Evolutionary conservation across 352 stramenopile genomes (phyloP).

Genomic region (Phytophthora nicotianae): DNA sequence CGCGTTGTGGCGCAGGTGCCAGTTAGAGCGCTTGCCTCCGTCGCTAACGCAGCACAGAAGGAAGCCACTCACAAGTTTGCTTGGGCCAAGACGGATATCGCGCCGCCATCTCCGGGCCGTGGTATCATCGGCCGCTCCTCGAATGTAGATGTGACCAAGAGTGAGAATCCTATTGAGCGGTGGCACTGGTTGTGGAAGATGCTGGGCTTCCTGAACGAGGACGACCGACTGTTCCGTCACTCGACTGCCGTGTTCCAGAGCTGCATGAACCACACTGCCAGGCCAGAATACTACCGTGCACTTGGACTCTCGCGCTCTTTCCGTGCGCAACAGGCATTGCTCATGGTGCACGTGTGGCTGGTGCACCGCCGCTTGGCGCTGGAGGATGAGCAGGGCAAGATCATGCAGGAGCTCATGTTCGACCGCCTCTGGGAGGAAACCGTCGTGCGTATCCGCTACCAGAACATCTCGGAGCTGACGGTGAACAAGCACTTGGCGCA

Average conservation of each 20-base stretch:
- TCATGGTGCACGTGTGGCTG: slow-evolving; percentile 97
- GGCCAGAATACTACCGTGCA: slow-evolving; percentile 73
- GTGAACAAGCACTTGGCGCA: slow-evolving; percentile 97
- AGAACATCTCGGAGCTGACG: slow-evolving; percentile 94
- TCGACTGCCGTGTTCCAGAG: slow-evolving; percentile 83
- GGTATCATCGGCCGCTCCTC: slow-evolving; percentile 70
- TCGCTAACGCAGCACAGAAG: slow-evolving; percentile 5
- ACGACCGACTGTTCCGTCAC: slow-evolving; percentile 74
- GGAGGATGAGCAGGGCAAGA: slow-evolving; percentile 76
- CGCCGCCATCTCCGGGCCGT: slow-evolving; percentile 75
- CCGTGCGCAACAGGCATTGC: slow-evolving; percentile 91
- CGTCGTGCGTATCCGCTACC: slow-evolving; percentile 90
- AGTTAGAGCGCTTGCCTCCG: slow-evolving; percentile 17
- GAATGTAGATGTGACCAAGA: slow-evolving; percentile 85
- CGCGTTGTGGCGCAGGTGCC: neutral
- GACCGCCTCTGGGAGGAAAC: slow-evolving; percentile 97
- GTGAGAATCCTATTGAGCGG: slow-evolving; percentile 59
- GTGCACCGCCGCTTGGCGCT: slow-evolving; percentile 93
- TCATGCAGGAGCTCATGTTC: slow-evolving; percentile 96
- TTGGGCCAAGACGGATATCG: slow-evolving; percentile 81
- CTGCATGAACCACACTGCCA: slow-evolving; percentile 83
- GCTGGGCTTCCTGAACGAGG: slow-evolving; percentile 88
- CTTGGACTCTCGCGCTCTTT: slow-evolving; percentile 85
- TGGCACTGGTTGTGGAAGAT: slow-evolving; percentile 87
- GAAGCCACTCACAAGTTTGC: slow-evolving; percentile 49